Evolutionary conservation across 75 land plant species (phyloP).

Genomic region (Larix kaempferi): DNA sequence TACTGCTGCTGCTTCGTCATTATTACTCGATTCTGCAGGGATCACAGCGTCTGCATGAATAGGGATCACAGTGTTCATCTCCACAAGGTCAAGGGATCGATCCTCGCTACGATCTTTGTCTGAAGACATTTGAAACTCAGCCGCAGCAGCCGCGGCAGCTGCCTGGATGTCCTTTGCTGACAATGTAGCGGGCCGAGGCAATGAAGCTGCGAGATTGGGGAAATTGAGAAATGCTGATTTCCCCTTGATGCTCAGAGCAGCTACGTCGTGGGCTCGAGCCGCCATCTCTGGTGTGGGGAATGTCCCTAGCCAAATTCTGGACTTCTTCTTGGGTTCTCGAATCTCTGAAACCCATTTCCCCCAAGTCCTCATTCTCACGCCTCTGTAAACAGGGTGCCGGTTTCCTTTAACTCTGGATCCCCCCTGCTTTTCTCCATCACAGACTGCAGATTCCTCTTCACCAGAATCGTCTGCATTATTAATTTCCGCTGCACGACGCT

Average conservation of each 20-base stretch:
- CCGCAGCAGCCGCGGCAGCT: slow-evolving; percentile 30
- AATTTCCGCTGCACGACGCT: neutral
- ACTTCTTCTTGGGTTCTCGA: slow-evolving; percentile 39
- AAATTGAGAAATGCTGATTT: slow-evolving; percentile 28
- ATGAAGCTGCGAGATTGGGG: slow-evolving; percentile 16
- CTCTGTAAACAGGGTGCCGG: slow-evolving; percentile 32
- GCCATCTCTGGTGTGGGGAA: slow-evolving; percentile 48
- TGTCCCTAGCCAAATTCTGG: slow-evolving; percentile 40
- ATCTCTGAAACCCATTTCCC: slow-evolving; percentile 50
- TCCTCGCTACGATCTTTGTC: neutral
- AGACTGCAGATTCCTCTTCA: neutral
- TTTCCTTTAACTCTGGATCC: neutral
- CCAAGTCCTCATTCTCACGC: slow-evolving; percentile 39
- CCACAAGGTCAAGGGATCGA: neutral
- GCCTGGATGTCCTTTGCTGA: slow-evolving; percentile 26
- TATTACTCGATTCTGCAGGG: too few relatives aligned
- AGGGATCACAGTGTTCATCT: too few relatives aligned
- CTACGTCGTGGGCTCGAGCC: slow-evolving; percentile 44
- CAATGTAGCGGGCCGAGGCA: slow-evolving; percentile 18
- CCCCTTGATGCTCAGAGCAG: slow-evolving; percentile 34
- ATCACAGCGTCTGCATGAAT: too few relatives aligned
- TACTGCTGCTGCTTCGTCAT: too few relatives aligned
- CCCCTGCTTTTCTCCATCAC: neutral
- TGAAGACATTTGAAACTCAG: neutral
- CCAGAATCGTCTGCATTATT: neutral